Evolutionary conservation across 2,329 filamentous ascomycete genomes (phyloP), one percentile per base, ranked within the genome.

Genomic region (Cercospora berteroae): DNA sequence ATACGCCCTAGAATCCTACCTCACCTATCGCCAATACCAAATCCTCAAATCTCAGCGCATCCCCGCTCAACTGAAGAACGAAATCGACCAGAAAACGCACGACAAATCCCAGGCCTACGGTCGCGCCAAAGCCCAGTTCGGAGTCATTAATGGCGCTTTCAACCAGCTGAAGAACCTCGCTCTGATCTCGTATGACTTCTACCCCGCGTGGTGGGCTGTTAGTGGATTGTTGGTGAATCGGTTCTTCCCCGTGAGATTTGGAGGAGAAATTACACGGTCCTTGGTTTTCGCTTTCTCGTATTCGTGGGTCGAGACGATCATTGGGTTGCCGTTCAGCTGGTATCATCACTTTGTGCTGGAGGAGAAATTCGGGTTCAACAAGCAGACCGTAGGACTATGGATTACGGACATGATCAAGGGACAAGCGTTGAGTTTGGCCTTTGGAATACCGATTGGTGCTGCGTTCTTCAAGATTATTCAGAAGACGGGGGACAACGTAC

Each of bases 321-420:
- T 97, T 70, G 90, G 89, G 66, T 83, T 98, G 63, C 95, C 95
- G 3, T 87, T 89, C 68, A 91, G 89, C 64, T 89, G 97, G 80
- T 99, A 98, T 84, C 89, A 94, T 82, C 95, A 93, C 12, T 99
- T 99, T 77, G 92, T 98, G 58, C 85, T 99, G 65, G 95, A 99
- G 81, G 94, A 97, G 82, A 91, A 93, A 78, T 99, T 96, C 75
- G 95, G 95, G 60, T 99, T 99, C 87, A 99, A 99, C 82, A 99
- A 99, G 84, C 93, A 97, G 85, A 98, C 95, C 0, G 83, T 93
- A 64, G 89, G 89, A 79, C 85, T 98, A 31, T 99, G 94, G 85
- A 78, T 97, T 63, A 91, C 88, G 74, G 95, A 99, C 79, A 89
- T 97, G 83, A 80, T 98, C 82, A 99, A 99, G 85, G 89, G 90